Evolutionary conservation across 768 basidiomycete species (phyloP).

Genomic region (Termitomyces sp.): DNA sequence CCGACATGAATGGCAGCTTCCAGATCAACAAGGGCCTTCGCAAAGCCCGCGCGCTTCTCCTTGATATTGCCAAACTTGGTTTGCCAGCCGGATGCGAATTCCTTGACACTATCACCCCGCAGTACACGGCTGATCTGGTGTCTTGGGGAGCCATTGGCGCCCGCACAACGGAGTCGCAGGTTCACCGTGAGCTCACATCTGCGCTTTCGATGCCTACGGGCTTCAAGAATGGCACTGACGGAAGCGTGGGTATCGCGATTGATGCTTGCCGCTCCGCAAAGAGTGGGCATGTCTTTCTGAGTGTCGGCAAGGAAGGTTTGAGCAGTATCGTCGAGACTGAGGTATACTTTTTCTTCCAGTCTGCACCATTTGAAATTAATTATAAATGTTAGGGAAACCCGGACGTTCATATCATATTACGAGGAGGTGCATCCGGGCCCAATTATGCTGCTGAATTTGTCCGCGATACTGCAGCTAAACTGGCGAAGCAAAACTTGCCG

Average conservation of each 20-base stretch:
- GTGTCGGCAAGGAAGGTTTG: constrained; percentile 94
- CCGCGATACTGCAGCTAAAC: constrained; percentile 66
- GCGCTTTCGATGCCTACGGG: constrained; percentile 95
- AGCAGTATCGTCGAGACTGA: constrained; percentile 95
- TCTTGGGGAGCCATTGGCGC: constrained; percentile 98
- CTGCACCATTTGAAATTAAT: constrained; percentile 1
- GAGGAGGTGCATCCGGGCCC: constrained; percentile 87
- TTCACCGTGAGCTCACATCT: constrained; percentile 85
- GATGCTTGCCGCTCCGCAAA: constrained; percentile 94
- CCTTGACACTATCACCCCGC: constrained; percentile 61
- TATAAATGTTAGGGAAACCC: constrained; percentile 66
- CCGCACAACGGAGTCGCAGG: constrained; percentile 89
- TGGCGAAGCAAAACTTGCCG: constrained; percentile 74
- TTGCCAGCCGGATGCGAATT: constrained; percentile 97
- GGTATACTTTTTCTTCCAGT: constrained; percentile 37
- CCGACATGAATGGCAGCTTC: constrained; percentile 89
- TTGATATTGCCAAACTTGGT: constrained; percentile 88
- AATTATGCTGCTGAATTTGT: constrained; percentile 85
- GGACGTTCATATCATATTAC: constrained; percentile 91
- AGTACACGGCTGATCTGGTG: constrained; percentile 88
- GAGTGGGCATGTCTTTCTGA: constrained; percentile 91
- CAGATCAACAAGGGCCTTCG: constrained; percentile 97
- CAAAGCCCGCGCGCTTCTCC: constrained; percentile 78
- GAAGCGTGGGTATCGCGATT: constrained; percentile 85
- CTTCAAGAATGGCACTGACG: constrained; percentile 99